A percentile compares a stretch with the other conserved stretches of the same genome.
Evolutionary conservation across 805 yeast genomes (phyloP).

Genomic region (Wickerhamomyces sydowiorum): DNA sequence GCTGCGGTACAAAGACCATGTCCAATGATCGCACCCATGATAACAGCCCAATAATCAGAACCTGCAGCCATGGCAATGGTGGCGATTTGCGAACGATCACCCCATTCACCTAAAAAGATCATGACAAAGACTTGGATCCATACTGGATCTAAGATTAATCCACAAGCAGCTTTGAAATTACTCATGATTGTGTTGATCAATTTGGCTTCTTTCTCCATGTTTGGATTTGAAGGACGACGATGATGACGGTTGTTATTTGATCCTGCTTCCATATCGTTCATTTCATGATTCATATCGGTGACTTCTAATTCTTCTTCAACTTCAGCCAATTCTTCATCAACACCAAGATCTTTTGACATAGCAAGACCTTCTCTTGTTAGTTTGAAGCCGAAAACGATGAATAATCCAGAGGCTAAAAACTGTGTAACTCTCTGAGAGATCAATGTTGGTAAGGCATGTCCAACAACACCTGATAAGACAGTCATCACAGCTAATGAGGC

Average conservation of each 20-base stretch:
- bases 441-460: slow-evolving; percentile 83
- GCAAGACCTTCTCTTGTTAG: slow-evolving; percentile 74
- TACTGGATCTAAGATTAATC: slow-evolving; percentile 71
- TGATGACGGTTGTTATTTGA: background rate
- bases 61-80: slow-evolving; percentile 99
- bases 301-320: slow-evolving; percentile 90
- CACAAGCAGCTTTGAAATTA: slow-evolving; percentile 49
- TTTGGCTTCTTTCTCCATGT: slow-evolving; percentile 5
- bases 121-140: slow-evolving; percentile 93
- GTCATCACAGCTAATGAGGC: slow-evolving; percentile 88
- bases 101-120: slow-evolving; percentile 99
- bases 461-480: slow-evolving; percentile 80
- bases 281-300: slow-evolving; percentile 43
- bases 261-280: slow-evolving; percentile 53
- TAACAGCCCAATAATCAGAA: slow-evolving; percentile 82
- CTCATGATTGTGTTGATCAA: slow-evolving; percentile 13
- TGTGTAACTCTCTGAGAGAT: slow-evolving; percentile 78
- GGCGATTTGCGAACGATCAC: slow-evolving; percentile 96
- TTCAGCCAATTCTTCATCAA: slow-evolving; percentile 92
- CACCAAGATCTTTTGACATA: slow-evolving; percentile 80
- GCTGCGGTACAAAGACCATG: slow-evolving; percentile 82
- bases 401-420: slow-evolving; percentile 72
- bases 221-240: slow-evolving; percentile 6
- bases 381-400: slow-evolving; percentile 75
- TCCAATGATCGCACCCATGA: slow-evolving; percentile 84